Base-by-base conservation (phyloP, 2,329 filamentous ascomycete genomes). In the Apiospora pterosperma region DNA sequence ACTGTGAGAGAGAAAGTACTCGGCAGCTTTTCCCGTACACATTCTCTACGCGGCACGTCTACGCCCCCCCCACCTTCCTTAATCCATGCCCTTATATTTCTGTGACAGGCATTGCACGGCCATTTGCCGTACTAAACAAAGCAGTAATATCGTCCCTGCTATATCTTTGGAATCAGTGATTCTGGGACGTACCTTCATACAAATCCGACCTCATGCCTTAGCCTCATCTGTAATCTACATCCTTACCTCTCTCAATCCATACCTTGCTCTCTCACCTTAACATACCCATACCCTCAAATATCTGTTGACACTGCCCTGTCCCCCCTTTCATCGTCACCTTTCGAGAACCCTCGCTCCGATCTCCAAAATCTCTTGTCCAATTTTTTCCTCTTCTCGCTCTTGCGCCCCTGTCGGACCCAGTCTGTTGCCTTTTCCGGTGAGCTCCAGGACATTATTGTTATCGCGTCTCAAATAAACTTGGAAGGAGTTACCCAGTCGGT, bases 401-500 rank as follows among this genome's bases (percentile, higher is more conserved):
- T 60, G 60, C 36, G 65, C 72, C 72, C 75, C 74, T 69, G 67
- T 69, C 68, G 61, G 65, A 55, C 63, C 68, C 67, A 69, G 69
- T 63, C 36, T 69, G 55, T 68, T 65, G 66, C 59, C 68, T 63
- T 69, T 62, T 65, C 66, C 65, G 63, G 63, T 61, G 64, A 62
- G 59, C 63, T 68, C 67, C 59, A 69, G 44, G 65, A 63, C 66
- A 67, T 69, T 64, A 61, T 67, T 67, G 38, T 69, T 66, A 67
- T 69, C 68, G 68, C 69, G 68, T 70, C 69, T 67, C 68, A 64
- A 70, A 72, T 70, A 71, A 69, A 68, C 70, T 71, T 71, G 69
- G 68, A 44, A 69, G 69, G 65, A 70, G 67, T 73, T 63, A 70
- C 73, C 73, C 72, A 76, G 73, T 77, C 70, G 71, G 74, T 73